Base-by-base conservation (phyloP, 352 stramenopile genomes). In the Aphanomyces cochlioides region DNA sequence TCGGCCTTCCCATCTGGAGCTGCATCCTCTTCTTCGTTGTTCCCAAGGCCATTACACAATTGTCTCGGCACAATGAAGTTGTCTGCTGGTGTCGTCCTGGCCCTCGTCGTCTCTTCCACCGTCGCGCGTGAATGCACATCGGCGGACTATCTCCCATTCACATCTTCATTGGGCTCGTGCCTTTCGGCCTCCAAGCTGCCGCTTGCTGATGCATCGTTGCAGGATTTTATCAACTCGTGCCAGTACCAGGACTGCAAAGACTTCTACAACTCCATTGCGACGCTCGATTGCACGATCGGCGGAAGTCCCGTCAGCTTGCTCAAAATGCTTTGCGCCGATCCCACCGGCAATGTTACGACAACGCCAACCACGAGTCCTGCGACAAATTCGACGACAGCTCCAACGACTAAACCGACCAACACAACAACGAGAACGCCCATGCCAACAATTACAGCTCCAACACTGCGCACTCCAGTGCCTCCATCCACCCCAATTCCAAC, bases 181-280 rank as follows among this genome's bases (percentile, higher is more conserved):
- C 13, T 58, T 34, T 12, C 8, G n/a, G 50, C 13, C n/a, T 58
- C 50, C 50, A 58, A 58, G 50, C 8, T 58, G 3, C 37, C 50
- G 7, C n/a, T 19, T n/a, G 37, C 50, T 8, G 3, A 58, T 58
- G 8, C n/a, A 38, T 38, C 50, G n/a, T 34, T 58, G 8, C n/a
- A 58, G 37, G 50, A 58, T n/a, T 21, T 58, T 58, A 2, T 38
- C 28, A n/a, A 34, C 8, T 58, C 50, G 8, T 58, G 50, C n/a
- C 28, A 58, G 50, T 58, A 58, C 50, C n/a, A 58, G n/a, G n/a
- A 38, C n/a, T 58, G 50, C 50, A 34, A 38, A n/a, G n/a, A 58
- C 8, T 58, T 38, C 50, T 38, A n/a, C 50, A 58, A 58, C 8
- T 34, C 37, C 8, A 38, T 58, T 2, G n/a, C 50, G 50, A n/a